A percentile compares a stretch with the other conserved stretches of the same genome.
Evolutionary conservation across 1,139 yeast genomes (phyloP).

Genomic region (Saccharomycopsis crataegensis): DNA sequence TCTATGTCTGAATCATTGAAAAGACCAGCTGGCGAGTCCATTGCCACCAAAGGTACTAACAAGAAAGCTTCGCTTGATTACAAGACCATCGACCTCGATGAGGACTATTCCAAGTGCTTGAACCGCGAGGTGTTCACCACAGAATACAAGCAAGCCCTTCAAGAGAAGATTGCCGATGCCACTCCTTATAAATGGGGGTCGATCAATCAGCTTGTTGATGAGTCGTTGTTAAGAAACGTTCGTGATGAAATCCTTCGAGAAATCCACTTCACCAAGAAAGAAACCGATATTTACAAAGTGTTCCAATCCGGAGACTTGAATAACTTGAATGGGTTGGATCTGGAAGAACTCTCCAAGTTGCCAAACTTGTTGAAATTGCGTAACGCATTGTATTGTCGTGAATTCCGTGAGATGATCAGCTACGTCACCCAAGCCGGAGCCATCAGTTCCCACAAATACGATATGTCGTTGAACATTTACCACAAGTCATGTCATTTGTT

Average conservation of each 20-base stretch:
- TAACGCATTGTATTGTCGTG: slow-evolving; percentile 79
- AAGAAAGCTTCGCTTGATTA: neutral
- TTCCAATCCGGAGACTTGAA: slow-evolving; percentile 95
- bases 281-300: slow-evolving; percentile 94
- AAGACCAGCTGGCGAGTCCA: neutral
- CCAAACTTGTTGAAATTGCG: slow-evolving; percentile 71
- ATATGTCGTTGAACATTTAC: slow-evolving; percentile 87
- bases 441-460: slow-evolving; percentile 81
- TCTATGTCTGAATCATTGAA: neutral
- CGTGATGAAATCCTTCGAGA: slow-evolving; percentile 76
- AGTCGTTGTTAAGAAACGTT: slow-evolving; percentile 66
- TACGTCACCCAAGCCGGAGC: slow-evolving; percentile 83
- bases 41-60: neutral
- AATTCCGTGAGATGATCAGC: slow-evolving; percentile 78
- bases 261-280: slow-evolving; percentile 87
- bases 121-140: slow-evolving; percentile 42
- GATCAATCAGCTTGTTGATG: slow-evolving; percentile 65
- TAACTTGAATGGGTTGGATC: slow-evolving; percentile 76
- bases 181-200: slow-evolving; percentile 90
- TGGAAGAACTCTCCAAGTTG: slow-evolving; percentile 65
- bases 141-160: slow-evolving; percentile 36
- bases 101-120: slow-evolving; percentile 7
- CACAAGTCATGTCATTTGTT: slow-evolving; percentile 88
- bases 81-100: neutral
- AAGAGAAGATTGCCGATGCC: slow-evolving; percentile 39